These are phyloP conservation scores for Aspergillus luchuensis DNA, from an alignment of 2,329 filamentous ascomycete genomes.

Conservation along the genomic window DNA sequence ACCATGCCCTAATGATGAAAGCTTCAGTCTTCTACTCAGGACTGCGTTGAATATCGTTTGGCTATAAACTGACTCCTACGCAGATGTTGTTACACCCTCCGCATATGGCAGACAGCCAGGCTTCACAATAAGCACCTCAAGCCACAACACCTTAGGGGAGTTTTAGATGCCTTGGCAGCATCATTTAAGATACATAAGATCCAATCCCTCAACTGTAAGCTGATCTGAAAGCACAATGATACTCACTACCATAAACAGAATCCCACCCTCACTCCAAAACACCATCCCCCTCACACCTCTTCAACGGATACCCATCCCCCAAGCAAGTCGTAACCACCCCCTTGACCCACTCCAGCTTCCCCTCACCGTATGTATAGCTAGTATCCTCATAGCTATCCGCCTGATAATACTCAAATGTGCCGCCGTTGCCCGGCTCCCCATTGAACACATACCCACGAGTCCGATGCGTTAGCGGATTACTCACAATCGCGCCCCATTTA, in stretches of 20 bases:
- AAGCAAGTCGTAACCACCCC: slow-evolving; percentile 22
- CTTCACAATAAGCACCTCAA: too few species aligned
- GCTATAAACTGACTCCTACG: too few species aligned
- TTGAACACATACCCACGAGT: slow-evolving; percentile 20
- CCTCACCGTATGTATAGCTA: slow-evolving; percentile 10
- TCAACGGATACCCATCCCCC: slow-evolving; percentile 19
- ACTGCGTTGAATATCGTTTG: too few species aligned
- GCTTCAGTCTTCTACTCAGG: too few species aligned
- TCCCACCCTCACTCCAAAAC: slow-evolving; percentile 8
- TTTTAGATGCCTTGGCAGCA: too few species aligned
- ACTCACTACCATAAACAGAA: too few species aligned
- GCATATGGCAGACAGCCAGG: too few species aligned
- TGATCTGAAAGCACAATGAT: too few species aligned
- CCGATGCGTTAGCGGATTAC: slow-evolving; percentile 21
- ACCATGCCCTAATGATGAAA: too few species aligned
- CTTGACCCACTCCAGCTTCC: slow-evolving; percentile 19
- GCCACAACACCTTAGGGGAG: too few species aligned
- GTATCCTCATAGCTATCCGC: slow-evolving; percentile 17
- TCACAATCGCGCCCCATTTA: slow-evolving; percentile 22
- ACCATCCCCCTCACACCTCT: slow-evolving; percentile 17
- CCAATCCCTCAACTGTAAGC: too few species aligned
- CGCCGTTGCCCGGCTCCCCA: slow-evolving; percentile 16
- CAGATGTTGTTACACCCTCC: too few species aligned
- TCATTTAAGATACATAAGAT: accelerated
- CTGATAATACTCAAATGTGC: slow-evolving; percentile 19